phyloP scores from a whole-genome alignment of 2,329 filamentous ascomycete genomes.

The Alternaria arborescens region DNA sequence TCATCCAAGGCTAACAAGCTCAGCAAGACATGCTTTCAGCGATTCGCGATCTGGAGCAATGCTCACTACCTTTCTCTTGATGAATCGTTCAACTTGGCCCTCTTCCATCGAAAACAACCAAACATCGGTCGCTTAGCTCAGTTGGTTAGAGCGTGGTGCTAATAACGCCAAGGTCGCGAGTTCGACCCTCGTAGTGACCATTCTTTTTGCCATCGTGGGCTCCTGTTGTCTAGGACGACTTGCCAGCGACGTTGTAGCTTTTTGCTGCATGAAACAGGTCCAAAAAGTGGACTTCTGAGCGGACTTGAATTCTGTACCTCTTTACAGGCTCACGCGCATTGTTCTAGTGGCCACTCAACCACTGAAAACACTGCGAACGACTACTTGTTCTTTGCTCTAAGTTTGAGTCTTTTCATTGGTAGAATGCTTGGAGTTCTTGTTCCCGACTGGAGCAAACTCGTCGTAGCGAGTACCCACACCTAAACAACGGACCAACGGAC shows the following conservation, averaged over 20 bases:
- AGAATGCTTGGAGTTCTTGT: neutral
- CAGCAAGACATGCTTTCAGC: neutral
- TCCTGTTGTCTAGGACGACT: neutral
- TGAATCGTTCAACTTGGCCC: fast-evolving
- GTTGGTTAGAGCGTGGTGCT: constrained; percentile 29
- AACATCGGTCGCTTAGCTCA: constrained; percentile 26
- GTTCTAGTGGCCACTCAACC: neutral
- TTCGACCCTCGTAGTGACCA: constrained; percentile 27
- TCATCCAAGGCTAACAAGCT: neutral
- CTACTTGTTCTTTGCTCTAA: neutral
- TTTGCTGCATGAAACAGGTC: neutral
- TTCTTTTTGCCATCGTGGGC: constrained; percentile 10
- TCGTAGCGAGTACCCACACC: neutral
- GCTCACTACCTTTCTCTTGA: fast-evolving
- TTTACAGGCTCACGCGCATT: neutral
- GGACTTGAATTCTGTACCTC: fast-evolving
- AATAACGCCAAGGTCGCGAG: constrained; percentile 28
- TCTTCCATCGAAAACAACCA: constrained; percentile 11
- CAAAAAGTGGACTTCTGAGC: neutral
- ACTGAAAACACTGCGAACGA: neutral
- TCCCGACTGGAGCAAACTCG: neutral
- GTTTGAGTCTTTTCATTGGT: neutral
- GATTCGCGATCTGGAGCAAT: neutral
- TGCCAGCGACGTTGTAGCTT: neutral
- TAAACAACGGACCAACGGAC: neutral